These are phyloP conservation scores for Podaxis carcinomalis DNA, from an alignment of 768 basidiomycete species.

Conservation along the genomic window DNA sequence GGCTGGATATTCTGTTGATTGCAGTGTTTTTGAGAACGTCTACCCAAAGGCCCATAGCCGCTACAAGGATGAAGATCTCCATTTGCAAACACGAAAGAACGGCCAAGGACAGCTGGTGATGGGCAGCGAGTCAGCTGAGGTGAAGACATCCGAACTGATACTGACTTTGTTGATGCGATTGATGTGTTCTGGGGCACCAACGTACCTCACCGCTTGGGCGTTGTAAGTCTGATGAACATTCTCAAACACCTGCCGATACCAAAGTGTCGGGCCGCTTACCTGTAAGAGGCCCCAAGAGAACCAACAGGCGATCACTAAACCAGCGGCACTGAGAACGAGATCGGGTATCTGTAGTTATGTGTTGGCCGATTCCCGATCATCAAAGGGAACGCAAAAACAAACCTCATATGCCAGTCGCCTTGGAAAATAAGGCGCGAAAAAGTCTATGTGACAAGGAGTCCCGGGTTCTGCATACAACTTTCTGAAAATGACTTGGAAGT, in stretches of 20 bases:
- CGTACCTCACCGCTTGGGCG: conserved; percentile 42
- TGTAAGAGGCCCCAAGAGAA: conserved; percentile 44
- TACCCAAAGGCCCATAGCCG: conserved; percentile 52
- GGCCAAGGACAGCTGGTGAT: conserved; percentile 46
- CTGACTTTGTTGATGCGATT: conserved; percentile 40
- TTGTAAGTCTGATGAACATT: conserved; percentile 34
- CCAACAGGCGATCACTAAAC: conserved; percentile 34
- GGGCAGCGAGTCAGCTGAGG: not conserved
- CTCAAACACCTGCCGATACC: not conserved
- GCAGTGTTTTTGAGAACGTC: conserved; percentile 47
- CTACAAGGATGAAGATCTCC: conserved; percentile 45
- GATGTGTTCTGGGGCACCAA: conserved; percentile 49
- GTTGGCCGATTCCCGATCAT: not conserved
- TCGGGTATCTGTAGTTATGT: conserved; percentile 41
- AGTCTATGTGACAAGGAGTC: conserved; percentile 45
- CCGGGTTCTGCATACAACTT: conserved; percentile 32
- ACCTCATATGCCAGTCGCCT: conserved; percentile 41
- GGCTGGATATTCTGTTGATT: conserved; percentile 36
- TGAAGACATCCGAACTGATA: not conserved
- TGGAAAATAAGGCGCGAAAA: conserved; percentile 42
- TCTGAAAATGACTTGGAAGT: conserved; percentile 27
- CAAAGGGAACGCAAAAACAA: not conserved
- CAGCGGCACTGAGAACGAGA: conserved; percentile 39
- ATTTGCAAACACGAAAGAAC: conserved; percentile 52
- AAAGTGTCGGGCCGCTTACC: conserved; percentile 20